A percentile compares a stretch with the other conserved stretches of the same genome.
These are phyloP conservation scores for Schizosaccharomyces octosporus DNA, from an alignment of 805 yeast genomes.

Conservation along the genomic window DNA sequence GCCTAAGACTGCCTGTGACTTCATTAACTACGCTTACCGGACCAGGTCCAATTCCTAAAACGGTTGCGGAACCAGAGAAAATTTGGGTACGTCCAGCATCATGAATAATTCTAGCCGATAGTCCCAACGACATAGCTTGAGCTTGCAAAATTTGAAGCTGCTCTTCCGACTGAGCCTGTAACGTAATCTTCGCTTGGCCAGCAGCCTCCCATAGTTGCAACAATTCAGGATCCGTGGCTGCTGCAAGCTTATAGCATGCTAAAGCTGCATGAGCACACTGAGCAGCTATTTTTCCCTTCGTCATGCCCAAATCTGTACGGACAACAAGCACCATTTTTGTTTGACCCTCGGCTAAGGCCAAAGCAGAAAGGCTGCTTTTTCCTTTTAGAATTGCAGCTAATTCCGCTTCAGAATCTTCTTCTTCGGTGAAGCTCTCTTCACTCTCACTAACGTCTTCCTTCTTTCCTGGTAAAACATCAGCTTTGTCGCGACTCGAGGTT, in stretches of 20 bases:
- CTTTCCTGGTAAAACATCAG: not conserved
- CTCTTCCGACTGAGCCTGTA: conserved; percentile 36
- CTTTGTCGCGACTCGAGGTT: not conserved
- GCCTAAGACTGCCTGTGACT: conserved; percentile 53
- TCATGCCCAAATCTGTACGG: conserved; percentile 73
- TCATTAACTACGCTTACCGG: conserved; percentile 55
- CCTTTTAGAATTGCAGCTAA: conserved; percentile 7
- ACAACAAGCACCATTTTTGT: conserved; percentile 42
- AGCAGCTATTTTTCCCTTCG: conserved; percentile 88
- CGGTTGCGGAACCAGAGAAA: conserved; percentile 90
- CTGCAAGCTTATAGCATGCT: conserved; percentile 44
- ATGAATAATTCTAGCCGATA: conserved; percentile 58
- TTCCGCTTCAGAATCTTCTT: not conserved
- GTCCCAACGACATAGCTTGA: conserved; percentile 51
- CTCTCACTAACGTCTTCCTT: conserved; percentile 2
- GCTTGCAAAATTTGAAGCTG: conserved; percentile 57
- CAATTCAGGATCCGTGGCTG: conserved; percentile 34
- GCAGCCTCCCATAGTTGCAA: conserved; percentile 50
- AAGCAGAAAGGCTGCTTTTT: conserved; percentile 2
- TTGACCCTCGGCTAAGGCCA: not conserved
- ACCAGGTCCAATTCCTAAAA: conserved; percentile 92
- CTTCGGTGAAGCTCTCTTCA: conserved; percentile 3
- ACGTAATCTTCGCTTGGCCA: conserved; percentile 87
- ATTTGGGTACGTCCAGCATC: conserved; percentile 96
- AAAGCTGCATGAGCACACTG: conserved; percentile 97